Evolutionary conservation across 257 asterid genomes (phyloP).

Genomic region (Gentiana straminea): DNA sequence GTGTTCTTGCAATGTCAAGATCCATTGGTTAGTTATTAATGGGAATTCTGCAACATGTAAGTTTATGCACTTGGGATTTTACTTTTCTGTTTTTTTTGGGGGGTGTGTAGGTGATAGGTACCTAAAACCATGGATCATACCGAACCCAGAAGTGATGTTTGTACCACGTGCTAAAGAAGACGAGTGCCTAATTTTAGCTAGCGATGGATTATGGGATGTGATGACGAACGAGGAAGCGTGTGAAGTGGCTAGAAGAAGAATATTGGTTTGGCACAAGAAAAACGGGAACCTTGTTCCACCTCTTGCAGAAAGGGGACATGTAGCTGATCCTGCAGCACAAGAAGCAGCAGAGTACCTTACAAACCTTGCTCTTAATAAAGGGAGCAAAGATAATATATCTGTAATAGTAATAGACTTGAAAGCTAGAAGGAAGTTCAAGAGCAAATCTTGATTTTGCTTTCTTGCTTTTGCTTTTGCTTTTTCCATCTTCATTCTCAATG

Average conservation of each 20-base stretch:
- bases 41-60: background rate
- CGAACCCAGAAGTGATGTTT: constrained; percentile 66
- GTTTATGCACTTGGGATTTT: background rate
- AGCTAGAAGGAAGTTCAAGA: constrained; percentile 63
- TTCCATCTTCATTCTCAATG: background rate
- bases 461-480: background rate
- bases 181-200: constrained; percentile 66
- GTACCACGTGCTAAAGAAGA: constrained; percentile 67
- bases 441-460: constrained; percentile 30
- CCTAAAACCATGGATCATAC: constrained; percentile 77
- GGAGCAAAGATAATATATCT: constrained; percentile 68
- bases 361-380: constrained; percentile 54
- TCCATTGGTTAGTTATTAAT: constrained; percentile 53
- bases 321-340: constrained; percentile 76
- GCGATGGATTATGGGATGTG: constrained; percentile 85
- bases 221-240: constrained; percentile 66
- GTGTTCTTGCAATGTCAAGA: constrained; percentile 95
- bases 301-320: constrained; percentile 42
- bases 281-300: constrained; percentile 27
- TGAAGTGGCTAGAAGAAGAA: constrained; percentile 51
- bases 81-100: background rate
- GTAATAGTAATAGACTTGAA: constrained; percentile 70
- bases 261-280: constrained; percentile 71
- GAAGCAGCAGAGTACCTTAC: constrained; percentile 75
- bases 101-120: constrained; percentile 54